phyloP scores from a whole-genome alignment of 2,329 filamentous ascomycete genomes.

The Corinectria fuckeliana region DNA sequence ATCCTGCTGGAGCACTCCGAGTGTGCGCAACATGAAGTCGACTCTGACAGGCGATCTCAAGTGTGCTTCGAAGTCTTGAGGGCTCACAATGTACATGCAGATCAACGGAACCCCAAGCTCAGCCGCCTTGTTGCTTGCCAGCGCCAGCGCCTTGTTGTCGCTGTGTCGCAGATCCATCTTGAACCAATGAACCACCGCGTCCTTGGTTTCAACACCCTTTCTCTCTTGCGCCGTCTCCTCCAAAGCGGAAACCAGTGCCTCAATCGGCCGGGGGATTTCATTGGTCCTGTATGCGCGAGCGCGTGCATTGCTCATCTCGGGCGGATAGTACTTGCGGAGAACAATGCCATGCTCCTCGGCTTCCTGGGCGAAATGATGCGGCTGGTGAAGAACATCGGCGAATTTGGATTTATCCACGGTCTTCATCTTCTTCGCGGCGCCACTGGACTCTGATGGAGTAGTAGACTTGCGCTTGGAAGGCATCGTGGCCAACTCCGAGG shows the following conservation, averaged over 20 bases:
- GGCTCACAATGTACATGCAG: constrained; percentile 79
- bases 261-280: constrained; percentile 74
- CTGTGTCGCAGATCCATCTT: constrained; percentile 77
- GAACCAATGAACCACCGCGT: constrained; percentile 87
- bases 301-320: constrained; percentile 83
- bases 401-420: constrained; percentile 31
- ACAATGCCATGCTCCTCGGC: constrained; percentile 67
- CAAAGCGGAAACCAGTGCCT: constrained; percentile 67
- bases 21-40: constrained; percentile 79
- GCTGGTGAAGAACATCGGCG: constrained; percentile 47
- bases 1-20: constrained; percentile 70
- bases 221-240: constrained; percentile 64
- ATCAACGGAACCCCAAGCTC: constrained; percentile 75
- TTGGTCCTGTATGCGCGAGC: constrained; percentile 76
- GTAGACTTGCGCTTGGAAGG: constrained; percentile 41
- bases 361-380: constrained; percentile 54
- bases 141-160: constrained; percentile 76
- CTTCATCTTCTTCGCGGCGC: constrained; percentile 44
- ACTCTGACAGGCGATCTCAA: constrained; percentile 74
- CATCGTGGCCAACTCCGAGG: constrained; percentile 36
- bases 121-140: constrained; percentile 71
- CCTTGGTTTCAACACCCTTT: constrained; percentile 57
- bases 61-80: constrained; percentile 86
- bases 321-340: constrained; percentile 78
- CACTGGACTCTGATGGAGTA: constrained; percentile 29